phyloP scores from a whole-genome alignment of 139 green algal species.

The Spirogloea muscicola region DNA sequence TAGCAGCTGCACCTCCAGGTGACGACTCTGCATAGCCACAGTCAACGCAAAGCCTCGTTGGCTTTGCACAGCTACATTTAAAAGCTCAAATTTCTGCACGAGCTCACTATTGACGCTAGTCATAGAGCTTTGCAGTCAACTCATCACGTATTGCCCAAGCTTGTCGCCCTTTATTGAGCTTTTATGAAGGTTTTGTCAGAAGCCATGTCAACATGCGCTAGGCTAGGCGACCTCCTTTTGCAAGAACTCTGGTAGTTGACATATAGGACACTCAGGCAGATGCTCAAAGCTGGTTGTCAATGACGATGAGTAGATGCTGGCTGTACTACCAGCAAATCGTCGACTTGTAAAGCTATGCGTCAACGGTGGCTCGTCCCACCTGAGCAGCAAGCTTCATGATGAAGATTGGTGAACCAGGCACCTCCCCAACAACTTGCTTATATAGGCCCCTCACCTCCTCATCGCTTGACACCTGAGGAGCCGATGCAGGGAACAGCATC shows the following conservation, averaged over 20 bases:
- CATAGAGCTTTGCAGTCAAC: not conserved
- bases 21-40: conserved; percentile 59
- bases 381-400: conserved; percentile 84
- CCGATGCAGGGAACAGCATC: too few species aligned
- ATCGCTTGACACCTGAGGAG: conserved; percentile 51
- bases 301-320: not conserved
- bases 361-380: not conserved
- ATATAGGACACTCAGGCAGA: not conserved
- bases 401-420: conserved; percentile 93
- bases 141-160: not conserved
- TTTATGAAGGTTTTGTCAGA: too few species aligned
- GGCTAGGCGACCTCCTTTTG: too few species aligned
- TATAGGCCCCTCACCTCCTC: conserved; percentile 61
- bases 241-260: not conserved
- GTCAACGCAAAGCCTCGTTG: not conserved
- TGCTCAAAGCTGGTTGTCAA: not conserved
- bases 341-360: not conserved
- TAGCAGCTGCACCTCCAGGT: conserved; percentile 97
- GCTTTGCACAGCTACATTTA: not conserved
- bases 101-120: not conserved
- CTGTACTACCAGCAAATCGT: conserved; percentile 1
- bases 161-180: too few species aligned
- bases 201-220: too few species aligned
- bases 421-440: conserved; percentile 68
- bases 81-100: not conserved